These are phyloP conservation scores for Candida jianshihensis DNA, from an alignment of 805 yeast genomes.

Conservation along the genomic window DNA sequence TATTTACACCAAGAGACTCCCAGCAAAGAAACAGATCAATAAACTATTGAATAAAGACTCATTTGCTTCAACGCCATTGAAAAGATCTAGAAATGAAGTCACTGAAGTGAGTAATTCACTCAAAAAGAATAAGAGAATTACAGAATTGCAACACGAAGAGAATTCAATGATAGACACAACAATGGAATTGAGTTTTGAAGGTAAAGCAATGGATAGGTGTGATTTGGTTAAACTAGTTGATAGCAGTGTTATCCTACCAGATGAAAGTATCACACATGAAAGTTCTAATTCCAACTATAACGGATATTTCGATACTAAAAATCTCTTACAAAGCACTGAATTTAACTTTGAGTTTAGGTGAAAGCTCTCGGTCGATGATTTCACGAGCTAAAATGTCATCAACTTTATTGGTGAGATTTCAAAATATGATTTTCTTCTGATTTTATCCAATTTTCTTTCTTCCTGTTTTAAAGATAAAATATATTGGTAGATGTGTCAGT, in stretches of 20 bases:
- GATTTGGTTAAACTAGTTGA: conserved; percentile 36
- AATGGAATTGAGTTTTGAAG: conserved; percentile 38
- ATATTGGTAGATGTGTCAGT: no score
- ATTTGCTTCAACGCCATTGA: conserved; percentile 14
- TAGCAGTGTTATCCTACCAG: conserved; percentile 28
- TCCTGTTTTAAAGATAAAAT: no score
- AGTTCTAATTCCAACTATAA: conserved; percentile 9
- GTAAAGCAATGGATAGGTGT: conserved; percentile 37
- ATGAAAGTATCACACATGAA: conserved; percentile 17
- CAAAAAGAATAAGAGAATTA: conserved; percentile 21
- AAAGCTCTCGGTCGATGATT: no score
- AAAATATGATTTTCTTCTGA: not conserved
- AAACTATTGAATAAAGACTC: conserved; percentile 7
- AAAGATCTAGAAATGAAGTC: conserved; percentile 23
- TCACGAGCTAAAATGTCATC: not conserved
- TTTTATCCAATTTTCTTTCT: not conserved
- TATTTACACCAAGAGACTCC: conserved; percentile 1
- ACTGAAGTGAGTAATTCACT: conserved; percentile 17
- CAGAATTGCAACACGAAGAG: conserved; percentile 6
- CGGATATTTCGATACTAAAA: conserved; percentile 16
- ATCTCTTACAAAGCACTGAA: conserved; percentile 20
- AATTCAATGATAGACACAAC: conserved; percentile 14
- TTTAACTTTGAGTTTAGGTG: conserved; percentile 12
- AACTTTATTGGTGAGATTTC: no score
- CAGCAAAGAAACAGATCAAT: conserved; percentile 5